Base-by-base conservation (phyloP, 164 flowering plant species). In the Taxillus chinensis region DNA sequence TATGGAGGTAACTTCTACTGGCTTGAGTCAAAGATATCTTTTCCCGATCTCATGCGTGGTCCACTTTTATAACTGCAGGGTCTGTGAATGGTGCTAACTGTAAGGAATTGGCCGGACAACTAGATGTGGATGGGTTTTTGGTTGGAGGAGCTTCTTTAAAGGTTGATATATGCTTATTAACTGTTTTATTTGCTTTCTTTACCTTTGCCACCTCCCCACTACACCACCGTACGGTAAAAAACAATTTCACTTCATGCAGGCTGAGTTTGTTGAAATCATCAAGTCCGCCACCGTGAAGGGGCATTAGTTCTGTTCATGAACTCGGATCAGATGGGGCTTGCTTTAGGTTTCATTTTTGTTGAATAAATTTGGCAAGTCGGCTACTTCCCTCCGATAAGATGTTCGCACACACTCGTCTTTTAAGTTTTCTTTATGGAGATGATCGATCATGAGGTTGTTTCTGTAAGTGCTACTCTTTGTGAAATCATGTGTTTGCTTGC, bases 71-170 rank as follows among this genome's bases (percentile, higher is more conserved):
- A 12, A 8, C 49, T 75, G 54, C 62, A 85, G 90, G 89, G 51
- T 89, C 96, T 65, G 92, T 89, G 27, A 89, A 74, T 79, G 92
- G 89, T 17, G 82, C 70, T 41, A 89, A 85, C 74, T 85, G 90
- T 83, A 80, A 77, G 62, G 96, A 83, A 62, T 71, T 89, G 76
- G 86, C 89, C 7, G 77, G 62, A 49, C 78, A 83, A 68, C 80
- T 82, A 39, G 96, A 89, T 66, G 79, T 86, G 14, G 96, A 86
- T 73, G 96, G 96, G 39, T 89, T 89, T 68, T 75, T 89, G 74
- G 96, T 89, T 66, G 96, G 96, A 3, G 92, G 92, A 61, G 92
- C 96, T 66, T 86, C 96, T 11, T 70, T 89, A 0, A 89, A 89
- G 92, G 92, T 88, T 56, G 7, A 60, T 41, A 27, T 51, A 0